Percentiles rank a stretch among this genome's conserved stretches.
These are phyloP conservation scores for Fraxinus albicans DNA, from an alignment of 305 asterid genomes.

Conservation along the genomic window DNA sequence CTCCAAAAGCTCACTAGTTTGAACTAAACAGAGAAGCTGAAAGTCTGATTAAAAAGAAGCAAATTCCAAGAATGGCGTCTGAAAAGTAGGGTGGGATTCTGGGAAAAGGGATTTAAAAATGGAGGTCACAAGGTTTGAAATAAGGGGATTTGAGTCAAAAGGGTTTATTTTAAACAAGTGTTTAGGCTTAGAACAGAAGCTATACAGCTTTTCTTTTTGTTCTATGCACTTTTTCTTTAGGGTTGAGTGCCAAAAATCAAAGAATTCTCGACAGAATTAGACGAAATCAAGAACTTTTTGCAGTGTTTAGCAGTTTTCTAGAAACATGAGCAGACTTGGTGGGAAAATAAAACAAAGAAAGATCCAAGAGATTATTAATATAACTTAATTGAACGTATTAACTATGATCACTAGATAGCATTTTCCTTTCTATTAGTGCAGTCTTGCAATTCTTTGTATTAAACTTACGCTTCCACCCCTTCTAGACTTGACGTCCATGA, in stretches of 20 bases:
- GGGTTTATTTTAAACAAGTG: constrained; percentile 32
- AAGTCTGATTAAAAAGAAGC: constrained; percentile 34
- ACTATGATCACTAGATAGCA: no score
- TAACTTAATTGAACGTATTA: background rate
- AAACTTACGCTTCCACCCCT: background rate
- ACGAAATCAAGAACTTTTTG: constrained; percentile 10
- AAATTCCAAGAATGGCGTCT: constrained; percentile 53
- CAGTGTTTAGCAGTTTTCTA: background rate
- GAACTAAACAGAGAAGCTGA: constrained; percentile 25
- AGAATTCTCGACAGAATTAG: constrained; percentile 27
- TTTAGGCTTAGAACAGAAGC: constrained; percentile 33
- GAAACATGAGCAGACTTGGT: constrained; percentile 14
- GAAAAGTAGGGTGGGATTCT: constrained; percentile 45
- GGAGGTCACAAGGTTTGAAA: constrained; percentile 59
- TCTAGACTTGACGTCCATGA: background rate
- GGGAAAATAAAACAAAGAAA: constrained; percentile 17
- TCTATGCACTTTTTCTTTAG: constrained; percentile 40
- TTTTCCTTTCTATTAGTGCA: background rate
- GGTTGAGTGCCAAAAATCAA: constrained; percentile 37
- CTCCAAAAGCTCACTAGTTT: constrained; percentile 10
- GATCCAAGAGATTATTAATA: constrained; percentile 23
- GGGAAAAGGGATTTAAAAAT: constrained; percentile 35
- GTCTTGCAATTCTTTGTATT: constrained; percentile 1
- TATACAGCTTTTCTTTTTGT: constrained; percentile 49
- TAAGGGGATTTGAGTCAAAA: constrained; percentile 44